phyloP scores from a whole-genome alignment of 768 basidiomycete genomes.

The Pseudohyphozyma bogoriensis region DNA sequence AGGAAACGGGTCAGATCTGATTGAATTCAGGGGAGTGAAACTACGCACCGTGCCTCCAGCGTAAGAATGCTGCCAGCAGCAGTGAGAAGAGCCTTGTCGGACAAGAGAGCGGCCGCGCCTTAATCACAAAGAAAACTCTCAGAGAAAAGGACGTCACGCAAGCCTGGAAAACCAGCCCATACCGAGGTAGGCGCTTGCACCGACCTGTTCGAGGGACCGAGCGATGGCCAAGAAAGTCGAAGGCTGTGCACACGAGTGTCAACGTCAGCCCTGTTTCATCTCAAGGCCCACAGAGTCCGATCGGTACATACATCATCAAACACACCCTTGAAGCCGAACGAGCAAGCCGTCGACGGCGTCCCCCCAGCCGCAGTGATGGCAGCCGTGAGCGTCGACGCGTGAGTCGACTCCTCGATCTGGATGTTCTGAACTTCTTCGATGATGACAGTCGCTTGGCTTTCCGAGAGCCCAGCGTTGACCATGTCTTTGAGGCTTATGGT shows the following conservation, averaged over 20 bases:
- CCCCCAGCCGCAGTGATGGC: conserved; percentile 51
- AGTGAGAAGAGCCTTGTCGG: conserved; percentile 15
- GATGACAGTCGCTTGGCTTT: conserved; percentile 16
- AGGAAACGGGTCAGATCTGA: too few species aligned
- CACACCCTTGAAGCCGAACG: conserved; percentile 56
- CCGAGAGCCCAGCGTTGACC: conserved; percentile 11
- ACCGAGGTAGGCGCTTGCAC: conserved; percentile 48
- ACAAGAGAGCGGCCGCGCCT: conserved; percentile 8
- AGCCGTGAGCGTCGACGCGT: neutral
- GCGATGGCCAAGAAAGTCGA: conserved; percentile 59
- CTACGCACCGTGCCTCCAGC: conserved; percentile 71
- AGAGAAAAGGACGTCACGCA: neutral
- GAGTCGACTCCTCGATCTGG: conserved; percentile 9
- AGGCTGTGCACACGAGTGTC: conserved; percentile 1
- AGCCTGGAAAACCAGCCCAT: conserved; percentile 2
- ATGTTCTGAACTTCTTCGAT: conserved; percentile 19
- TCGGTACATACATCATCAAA: conserved; percentile 49
- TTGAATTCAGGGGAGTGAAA: too few species aligned
- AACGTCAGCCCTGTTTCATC: neutral
- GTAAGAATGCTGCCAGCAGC: conserved; percentile 42
- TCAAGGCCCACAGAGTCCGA: neutral
- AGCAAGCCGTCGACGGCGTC: conserved; percentile 49
- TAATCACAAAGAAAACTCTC: neutral
- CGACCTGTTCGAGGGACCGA: conserved; percentile 64
- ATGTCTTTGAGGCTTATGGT: conserved; percentile 10